Evolutionary conservation across 2,329 filamentous ascomycete genomes (phyloP).

Genomic region (Xylariaceae sp.): DNA sequence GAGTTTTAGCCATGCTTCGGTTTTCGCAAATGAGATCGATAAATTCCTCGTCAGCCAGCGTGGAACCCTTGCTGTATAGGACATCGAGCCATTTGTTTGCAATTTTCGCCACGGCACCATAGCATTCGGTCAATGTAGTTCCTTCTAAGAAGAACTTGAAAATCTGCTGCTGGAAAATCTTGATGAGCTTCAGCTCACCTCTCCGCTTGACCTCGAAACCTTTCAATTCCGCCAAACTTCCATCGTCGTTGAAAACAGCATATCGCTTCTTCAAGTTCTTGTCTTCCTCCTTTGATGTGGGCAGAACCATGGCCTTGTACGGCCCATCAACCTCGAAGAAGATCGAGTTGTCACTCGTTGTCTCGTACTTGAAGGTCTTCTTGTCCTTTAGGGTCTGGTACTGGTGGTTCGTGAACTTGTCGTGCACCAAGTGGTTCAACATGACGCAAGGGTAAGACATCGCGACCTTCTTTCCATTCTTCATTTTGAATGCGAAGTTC

Average conservation of each 20-base stretch:
- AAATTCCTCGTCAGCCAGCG: conserved; percentile 89
- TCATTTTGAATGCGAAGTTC: conserved; percentile 90
- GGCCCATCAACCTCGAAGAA: conserved; percentile 99
- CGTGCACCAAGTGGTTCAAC: conserved; percentile 96
- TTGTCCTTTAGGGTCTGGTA: conserved; percentile 86
- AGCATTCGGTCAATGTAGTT: conserved; percentile 79
- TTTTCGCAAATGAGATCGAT: conserved; percentile 99
- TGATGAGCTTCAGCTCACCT: conserved; percentile 98
- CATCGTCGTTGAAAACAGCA: conserved; percentile 97
- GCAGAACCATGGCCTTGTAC: conserved; percentile 94
- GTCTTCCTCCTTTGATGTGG: conserved; percentile 97
- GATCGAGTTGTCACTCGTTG: conserved; percentile 96
- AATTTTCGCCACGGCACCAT: conserved; percentile 85
- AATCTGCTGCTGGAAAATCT: conserved; percentile 98
- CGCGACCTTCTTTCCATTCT: conserved; percentile 92
- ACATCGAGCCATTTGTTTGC: conserved; percentile 97
- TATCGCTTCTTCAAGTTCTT: conserved; percentile 99
- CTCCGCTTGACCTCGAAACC: conserved; percentile 96
- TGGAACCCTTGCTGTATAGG: conserved; percentile 78
- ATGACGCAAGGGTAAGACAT: conserved; percentile 98
- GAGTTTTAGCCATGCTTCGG: conserved; percentile 92
- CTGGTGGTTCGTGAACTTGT: conserved; percentile 91
- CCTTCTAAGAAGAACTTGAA: conserved; percentile 99
- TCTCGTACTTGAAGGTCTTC: conserved; percentile 82
- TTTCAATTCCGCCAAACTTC: conserved; percentile 89